Conservation (phyloP, 495 filamentous ascomycete species). For the Podospora pseudoanserina region DNA sequence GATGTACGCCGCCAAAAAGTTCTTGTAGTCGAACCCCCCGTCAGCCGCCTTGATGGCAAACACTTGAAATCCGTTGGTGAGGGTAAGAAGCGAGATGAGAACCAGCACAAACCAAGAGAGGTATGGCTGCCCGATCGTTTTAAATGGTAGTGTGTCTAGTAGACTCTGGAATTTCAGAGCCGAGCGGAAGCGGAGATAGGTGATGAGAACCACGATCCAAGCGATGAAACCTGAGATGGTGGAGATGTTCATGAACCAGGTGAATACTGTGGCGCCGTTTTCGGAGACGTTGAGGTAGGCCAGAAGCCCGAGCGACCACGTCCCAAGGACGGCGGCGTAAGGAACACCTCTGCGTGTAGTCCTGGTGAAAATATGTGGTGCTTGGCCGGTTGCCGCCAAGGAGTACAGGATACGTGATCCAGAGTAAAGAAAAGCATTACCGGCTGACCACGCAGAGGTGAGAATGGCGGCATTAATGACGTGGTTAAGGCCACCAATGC, state of each 20-base stretch:
- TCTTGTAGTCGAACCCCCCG: constrained; percentile 32
- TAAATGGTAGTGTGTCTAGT: constrained; percentile 39
- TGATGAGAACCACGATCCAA: constrained; percentile 49
- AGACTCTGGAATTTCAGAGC: constrained; percentile 38
- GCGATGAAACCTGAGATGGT: constrained; percentile 49
- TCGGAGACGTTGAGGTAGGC: constrained; percentile 60
- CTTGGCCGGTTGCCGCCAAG: constrained; percentile 60
- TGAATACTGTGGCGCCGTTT: constrained; percentile 54
- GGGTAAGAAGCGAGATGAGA: constrained; percentile 39
- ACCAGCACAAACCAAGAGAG: constrained; percentile 37
- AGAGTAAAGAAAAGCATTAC: constrained; percentile 78
- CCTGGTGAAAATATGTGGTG: constrained; percentile 53
- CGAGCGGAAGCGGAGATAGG: constrained; percentile 46
- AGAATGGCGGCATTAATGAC: constrained; percentile 48
- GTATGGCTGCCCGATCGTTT: constrained; percentile 42
- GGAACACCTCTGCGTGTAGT: constrained; percentile 60
- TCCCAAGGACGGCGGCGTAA: constrained; percentile 56
- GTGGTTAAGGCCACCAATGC: constrained; percentile 45
- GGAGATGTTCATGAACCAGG: constrained; percentile 54
- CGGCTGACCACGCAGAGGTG: constrained; percentile 53
- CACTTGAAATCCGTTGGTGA: constrained; percentile 49
- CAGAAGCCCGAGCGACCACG: constrained; percentile 52
- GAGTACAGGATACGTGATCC: constrained; percentile 75
- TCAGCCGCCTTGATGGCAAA: constrained; percentile 28
- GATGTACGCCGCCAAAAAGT: constrained; percentile 48